Base-by-base conservation (phyloP, 768 basidiomycete species). In the Rickenella mellea region DNA sequence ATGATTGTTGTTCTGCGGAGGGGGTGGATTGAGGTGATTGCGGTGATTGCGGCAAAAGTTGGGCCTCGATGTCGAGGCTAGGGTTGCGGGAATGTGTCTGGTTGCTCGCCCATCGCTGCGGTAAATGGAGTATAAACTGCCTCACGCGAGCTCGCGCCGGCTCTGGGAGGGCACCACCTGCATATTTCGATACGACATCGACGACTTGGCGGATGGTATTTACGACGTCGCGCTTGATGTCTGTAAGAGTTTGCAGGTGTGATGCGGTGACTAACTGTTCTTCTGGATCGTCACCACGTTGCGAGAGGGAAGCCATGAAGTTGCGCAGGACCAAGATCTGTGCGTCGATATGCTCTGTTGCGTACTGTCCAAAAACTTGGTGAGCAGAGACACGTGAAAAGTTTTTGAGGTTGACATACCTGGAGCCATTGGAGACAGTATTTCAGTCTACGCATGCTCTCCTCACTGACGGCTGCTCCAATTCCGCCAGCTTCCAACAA, bases 351-450 rank as follows among this genome's bases (percentile, higher is more conserved):
- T 87, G 88, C 0, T 71, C 65, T 1, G 89, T 91, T 7, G 91
- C 90, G 54, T 86, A 92, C 88, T 91, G 45, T 25, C 33, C 29
- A 10, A 20, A 21, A 19, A 31, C 42, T 42, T 30, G 28, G 21
- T 41, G 29, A 47, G 19, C 36, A 42, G 40, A 12, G 7, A 25
- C 17, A 24, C 17, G 27, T 20, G 27, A 29, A 20, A 24, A 5
- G 6, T 15, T 9, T 14, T 29, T 6, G 31, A 37, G 39, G 31
- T 17, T 1, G 4, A 67, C 75, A 19, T 21, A 88, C 87, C 68
- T 86, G 82, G 14, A 94, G 67, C 88, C 89, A 93, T 44, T 87
- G 77, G 22, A 94, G 57, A 60, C 86, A 90, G 55, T 92, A 93
- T 56, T 80, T 79, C 29, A 94, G 61, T 41, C 84, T 69, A 42